A percentile compares a stretch with the other conserved stretches of the same genome.
Evolutionary conservation across 108 stramenopile genomes (phyloP).

Genomic region (Parietichytrium sp.): DNA sequence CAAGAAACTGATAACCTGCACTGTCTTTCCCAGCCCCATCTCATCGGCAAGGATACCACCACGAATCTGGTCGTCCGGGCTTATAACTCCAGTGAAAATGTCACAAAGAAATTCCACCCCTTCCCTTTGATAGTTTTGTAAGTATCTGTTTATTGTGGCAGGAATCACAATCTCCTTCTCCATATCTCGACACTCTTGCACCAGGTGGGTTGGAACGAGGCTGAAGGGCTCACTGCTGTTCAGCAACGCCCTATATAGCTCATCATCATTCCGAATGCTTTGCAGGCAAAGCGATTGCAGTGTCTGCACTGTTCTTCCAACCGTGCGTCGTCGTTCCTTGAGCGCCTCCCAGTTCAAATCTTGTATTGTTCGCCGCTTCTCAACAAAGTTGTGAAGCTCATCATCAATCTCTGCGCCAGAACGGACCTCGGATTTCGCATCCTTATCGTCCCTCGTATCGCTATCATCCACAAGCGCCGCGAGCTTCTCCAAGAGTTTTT

Average conservation of each 20-base stretch:
- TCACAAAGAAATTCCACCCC: background rate
- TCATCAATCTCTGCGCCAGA: too few relatives aligned
- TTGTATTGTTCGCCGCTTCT: too few relatives aligned
- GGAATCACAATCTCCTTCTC: background rate
- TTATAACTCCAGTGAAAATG: background rate
- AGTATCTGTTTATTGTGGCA: background rate
- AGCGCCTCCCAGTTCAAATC: too few relatives aligned
- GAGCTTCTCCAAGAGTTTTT: too few relatives aligned
- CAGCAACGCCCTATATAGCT: background rate
- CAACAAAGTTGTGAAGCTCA: too few relatives aligned
- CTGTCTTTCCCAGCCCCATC: constrained; percentile 44
- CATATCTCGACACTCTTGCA: background rate
- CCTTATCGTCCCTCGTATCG: too few relatives aligned
- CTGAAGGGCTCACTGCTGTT: background rate
- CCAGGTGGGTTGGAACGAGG: background rate
- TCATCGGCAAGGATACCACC: constrained; percentile 40
- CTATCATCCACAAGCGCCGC: too few relatives aligned
- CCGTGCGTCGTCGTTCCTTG: too few relatives aligned
- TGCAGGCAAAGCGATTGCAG: background rate
- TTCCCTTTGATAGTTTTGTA: background rate
- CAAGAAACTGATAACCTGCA: constrained; percentile 31
- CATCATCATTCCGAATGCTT: background rate
- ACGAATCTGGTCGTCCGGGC: background rate
- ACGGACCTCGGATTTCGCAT: too few relatives aligned
- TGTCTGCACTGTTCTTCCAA: background rate